Evolutionary conservation across 495 filamentous ascomycete genomes (phyloP).

Genomic region (Neurospora intermedia): DNA sequence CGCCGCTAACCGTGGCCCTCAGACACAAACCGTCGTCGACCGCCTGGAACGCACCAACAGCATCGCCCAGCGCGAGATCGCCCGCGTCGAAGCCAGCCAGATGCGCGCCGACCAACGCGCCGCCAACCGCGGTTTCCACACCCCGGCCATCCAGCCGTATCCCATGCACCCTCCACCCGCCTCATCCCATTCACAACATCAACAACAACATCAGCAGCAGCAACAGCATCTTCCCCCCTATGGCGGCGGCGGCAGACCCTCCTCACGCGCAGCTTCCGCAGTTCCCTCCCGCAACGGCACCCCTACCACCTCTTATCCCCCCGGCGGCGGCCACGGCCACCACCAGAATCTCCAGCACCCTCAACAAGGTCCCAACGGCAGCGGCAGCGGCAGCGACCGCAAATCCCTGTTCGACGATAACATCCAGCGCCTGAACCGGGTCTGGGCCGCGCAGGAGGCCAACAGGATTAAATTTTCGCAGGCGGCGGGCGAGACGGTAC

Average conservation of each 20-base stretch:
- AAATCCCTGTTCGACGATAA: conserved; percentile 30
- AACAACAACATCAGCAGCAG: background rate
- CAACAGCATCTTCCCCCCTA: background rate
- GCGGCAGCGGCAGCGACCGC: background rate
- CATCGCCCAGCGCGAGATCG: conserved; percentile 32
- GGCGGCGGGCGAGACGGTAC: conserved; percentile 28
- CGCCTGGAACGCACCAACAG: conserved; percentile 29
- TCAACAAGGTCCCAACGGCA: background rate
- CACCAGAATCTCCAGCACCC: background rate
- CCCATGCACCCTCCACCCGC: background rate
- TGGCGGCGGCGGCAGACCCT: background rate
- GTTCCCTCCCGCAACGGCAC: background rate
- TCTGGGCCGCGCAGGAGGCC: conserved; percentile 38
- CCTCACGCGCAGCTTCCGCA: background rate
- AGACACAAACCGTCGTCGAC: conserved; percentile 1
- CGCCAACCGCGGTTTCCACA: conserved; percentile 16
- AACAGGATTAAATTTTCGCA: conserved; percentile 26
- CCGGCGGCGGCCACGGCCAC: background rate
- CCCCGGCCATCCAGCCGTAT: background rate
- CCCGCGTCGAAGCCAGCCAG: conserved; percentile 31
- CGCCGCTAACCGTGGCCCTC: conserved; percentile 18
- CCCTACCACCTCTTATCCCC: background rate
- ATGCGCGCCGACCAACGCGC: conserved; percentile 27
- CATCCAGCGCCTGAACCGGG: conserved; percentile 31
- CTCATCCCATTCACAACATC: background rate